Base-by-base conservation (phyloP, 371 early-diverging fungal species). In the Haplosporangium sp. region DNA sequence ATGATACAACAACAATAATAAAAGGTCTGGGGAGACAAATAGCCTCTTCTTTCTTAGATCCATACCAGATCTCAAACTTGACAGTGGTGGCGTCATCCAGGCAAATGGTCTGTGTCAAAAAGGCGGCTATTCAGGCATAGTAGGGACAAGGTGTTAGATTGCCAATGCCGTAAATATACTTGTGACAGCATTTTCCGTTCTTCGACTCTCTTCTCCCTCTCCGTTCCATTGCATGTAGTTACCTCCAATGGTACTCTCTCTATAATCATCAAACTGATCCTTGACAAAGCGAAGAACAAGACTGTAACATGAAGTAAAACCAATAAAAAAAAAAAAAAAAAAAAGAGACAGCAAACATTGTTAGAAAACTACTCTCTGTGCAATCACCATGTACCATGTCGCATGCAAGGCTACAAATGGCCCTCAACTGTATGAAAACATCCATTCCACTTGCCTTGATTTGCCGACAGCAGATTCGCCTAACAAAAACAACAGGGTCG, bases 241-340 rank as follows among this genome's bases (percentile, higher is more conserved):
- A 93, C 95, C 95, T 84, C 98, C 98, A 82, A 98, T 98, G 48
- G 99, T 99, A 69, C 97, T 97, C 81, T 98, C 98, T 86, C 96
- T 93, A 83, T 97, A 96, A 80, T 98, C 98, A 74, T 97, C 95
- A 85, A 97, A 99, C 81, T 96, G 95, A 83, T 95, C 95, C 83
- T 96, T 96, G 55, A 97, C 97, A 81, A 98, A 98, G 56, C 99
- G 94, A 67, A 95, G 91, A 40, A 98, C 99, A 73, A 95, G 86
- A 81, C 94, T 95, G 82, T 63, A 12, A 7, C 23, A 23, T 23
- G 46, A 58, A 7, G 46, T 20, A 48, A 43, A 21, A 21, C 14
- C 36, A 18, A 55, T 11, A 12, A 40, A 13, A 20, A 43, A 42
- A 13, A 36, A 47, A 11, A n/a, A 16, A 12, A 40, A 13, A 20